These are phyloP conservation scores for Heterobasidion irregulare DNA, from an alignment of 1,284 basidiomycete species.

Conservation along the genomic window DNA sequence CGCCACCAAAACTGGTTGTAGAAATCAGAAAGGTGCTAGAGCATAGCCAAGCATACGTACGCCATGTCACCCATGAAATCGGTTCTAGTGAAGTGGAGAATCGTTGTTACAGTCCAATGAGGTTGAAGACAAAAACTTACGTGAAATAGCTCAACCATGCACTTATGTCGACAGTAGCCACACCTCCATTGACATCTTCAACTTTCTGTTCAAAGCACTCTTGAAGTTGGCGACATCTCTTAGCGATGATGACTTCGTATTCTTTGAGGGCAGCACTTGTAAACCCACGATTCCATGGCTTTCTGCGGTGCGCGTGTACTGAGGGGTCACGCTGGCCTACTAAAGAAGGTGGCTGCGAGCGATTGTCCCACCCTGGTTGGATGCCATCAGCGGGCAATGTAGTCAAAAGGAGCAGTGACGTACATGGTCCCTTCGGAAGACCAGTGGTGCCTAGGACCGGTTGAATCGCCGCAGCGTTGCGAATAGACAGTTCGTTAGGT, in stretches of 20 bases:
- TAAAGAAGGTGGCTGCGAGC: constrained; percentile 1
- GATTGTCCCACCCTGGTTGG: constrained; percentile 1
- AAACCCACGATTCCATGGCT: constrained; percentile 13
- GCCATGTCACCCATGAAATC: constrained; percentile 16
- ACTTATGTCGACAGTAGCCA: background rate
- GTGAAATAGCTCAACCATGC: constrained; percentile 14
- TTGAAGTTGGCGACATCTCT: background rate
- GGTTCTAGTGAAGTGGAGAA: constrained; percentile 3
- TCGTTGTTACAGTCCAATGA: background rate
- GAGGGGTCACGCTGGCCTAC: constrained; percentile 4
- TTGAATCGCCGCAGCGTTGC: background rate
- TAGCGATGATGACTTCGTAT: constrained; percentile 8
- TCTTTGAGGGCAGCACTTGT: constrained; percentile 10
- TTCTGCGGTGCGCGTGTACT: constrained; percentile 8
- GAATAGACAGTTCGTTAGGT: constrained; percentile 2
- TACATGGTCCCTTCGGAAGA: constrained; percentile 5
- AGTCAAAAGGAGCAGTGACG: background rate
- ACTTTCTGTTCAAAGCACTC: background rate
- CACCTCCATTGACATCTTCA: background rate
- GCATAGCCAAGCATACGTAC: constrained; percentile 1
- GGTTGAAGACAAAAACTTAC: constrained; percentile 1
- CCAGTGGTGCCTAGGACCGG: background rate
- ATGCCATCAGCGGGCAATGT: background rate
- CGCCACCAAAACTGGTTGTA: constrained; percentile 10
- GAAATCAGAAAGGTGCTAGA: background rate